phyloP scores from a whole-genome alignment of 1,284 basidiomycete genomes.

The Volvariella volvacea region DNA sequence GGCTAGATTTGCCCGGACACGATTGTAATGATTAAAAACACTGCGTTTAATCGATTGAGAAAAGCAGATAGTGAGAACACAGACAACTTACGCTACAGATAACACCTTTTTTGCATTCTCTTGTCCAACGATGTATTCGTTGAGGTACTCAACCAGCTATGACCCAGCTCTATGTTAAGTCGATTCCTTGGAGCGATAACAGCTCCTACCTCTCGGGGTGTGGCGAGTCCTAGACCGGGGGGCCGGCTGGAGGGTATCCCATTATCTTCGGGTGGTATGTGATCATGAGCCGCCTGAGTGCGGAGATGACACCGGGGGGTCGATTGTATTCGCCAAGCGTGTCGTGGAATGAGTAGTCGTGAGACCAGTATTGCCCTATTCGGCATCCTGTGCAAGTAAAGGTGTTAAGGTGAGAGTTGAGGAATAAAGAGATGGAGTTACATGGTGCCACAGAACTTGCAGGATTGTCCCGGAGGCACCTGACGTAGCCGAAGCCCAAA shows the following conservation, averaged over 20 bases:
- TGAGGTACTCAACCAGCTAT: constrained; percentile 81
- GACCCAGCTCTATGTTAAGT: constrained; percentile 4
- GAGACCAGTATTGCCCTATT: constrained; percentile 9
- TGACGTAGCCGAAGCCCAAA: too few relatives aligned
- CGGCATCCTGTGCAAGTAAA: background rate
- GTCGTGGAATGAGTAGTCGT: constrained; percentile 10
- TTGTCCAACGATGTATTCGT: constrained; percentile 90
- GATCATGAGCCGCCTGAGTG: constrained; percentile 29
- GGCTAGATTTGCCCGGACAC: constrained; percentile 60
- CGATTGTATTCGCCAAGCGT: constrained; percentile 14
- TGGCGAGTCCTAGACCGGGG: constrained; percentile 46
- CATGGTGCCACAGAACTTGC: too few relatives aligned
- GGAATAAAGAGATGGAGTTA: background rate
- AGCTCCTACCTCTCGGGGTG: constrained; percentile 57
- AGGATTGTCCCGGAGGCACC: too few relatives aligned
- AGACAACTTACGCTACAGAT: constrained; percentile 74
- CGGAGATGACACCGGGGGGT: constrained; percentile 22
- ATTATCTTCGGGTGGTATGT: constrained; percentile 14
- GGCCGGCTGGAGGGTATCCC: constrained; percentile 18
- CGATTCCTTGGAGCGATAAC: constrained; percentile 10
- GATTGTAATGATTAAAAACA: constrained; percentile 90
- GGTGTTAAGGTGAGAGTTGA: background rate
- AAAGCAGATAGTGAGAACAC: constrained; percentile 6
- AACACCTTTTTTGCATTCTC: constrained; percentile 89
- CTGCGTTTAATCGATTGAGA: constrained; percentile 30